These are phyloP conservation scores for Acanthamoeba comandoni DNA, from an alignment of 208 protist species.

Conservation along the genomic window DNA sequence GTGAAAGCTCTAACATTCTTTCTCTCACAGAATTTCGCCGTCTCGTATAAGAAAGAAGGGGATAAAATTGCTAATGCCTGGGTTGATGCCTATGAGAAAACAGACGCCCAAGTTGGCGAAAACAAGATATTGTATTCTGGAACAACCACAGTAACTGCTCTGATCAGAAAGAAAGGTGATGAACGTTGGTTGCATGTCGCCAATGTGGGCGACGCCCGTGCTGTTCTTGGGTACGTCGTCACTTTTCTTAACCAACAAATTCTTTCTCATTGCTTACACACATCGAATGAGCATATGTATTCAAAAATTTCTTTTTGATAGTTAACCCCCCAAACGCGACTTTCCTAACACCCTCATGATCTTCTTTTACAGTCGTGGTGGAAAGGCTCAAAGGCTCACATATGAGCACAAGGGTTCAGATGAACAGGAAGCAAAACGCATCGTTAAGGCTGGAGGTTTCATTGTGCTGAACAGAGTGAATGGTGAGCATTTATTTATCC, in stretches of 20 bases:
- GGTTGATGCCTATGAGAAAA: conserved; percentile 32
- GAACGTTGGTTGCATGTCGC: conserved; percentile 23
- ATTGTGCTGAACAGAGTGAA: conserved; percentile 66
- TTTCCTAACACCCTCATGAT: too few species aligned
- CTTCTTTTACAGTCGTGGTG: conserved; percentile 10
- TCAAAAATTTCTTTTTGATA: conserved; percentile 12
- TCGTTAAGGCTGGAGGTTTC: conserved; percentile 64
- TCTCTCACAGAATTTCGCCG: conserved; percentile 18
- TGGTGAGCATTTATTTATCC: too few species aligned
- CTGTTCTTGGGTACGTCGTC: conserved; percentile 33
- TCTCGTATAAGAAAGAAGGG: conserved; percentile 4
- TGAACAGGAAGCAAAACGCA: conserved; percentile 28
- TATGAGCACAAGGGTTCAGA: conserved; percentile 68
- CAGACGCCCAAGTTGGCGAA: conserved; percentile 39
- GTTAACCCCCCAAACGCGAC: too few species aligned
- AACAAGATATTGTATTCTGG: conserved; percentile 70
- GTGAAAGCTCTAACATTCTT: too few species aligned
- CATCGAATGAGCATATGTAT: conserved; percentile 12
- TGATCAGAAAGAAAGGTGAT: conserved; percentile 44
- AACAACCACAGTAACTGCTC: conserved; percentile 62
- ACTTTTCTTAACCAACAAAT: too few species aligned
- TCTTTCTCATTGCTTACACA: conserved; percentile 3
- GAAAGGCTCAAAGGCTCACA: conserved; percentile 35
- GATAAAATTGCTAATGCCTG: conserved; percentile 30
- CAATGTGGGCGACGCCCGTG: conserved; percentile 57